phyloP scores from a whole-genome alignment of 169 alveolate genomes.

The Cryptosporidium ryanae region DNA sequence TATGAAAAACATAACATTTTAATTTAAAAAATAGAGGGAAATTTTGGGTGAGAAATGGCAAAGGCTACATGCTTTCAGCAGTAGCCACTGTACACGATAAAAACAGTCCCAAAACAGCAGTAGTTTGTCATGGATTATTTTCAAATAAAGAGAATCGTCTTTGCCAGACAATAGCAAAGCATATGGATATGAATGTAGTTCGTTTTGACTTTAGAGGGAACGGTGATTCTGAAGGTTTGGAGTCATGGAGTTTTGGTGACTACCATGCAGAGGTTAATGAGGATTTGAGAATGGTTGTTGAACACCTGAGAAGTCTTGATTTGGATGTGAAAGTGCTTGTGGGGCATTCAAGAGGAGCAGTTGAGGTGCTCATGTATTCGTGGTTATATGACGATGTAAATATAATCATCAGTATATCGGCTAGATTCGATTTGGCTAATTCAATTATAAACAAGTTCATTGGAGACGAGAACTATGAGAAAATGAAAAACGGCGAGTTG shows the following conservation, averaged over 20 bases:
- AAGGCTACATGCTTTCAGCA: slow-evolving; percentile 53
- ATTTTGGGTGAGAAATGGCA: slow-evolving; percentile 26
- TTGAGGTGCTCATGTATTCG: slow-evolving; percentile 77
- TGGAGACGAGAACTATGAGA: slow-evolving; percentile 7
- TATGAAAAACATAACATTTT: not conserved
- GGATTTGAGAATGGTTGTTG: slow-evolving; percentile 73
- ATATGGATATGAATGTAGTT: slow-evolving; percentile 54
- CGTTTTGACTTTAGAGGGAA: slow-evolving; percentile 81
- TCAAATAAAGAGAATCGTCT: slow-evolving; percentile 68
- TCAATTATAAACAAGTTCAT: slow-evolving; percentile 52
- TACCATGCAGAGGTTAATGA: slow-evolving; percentile 75
- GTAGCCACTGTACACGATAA: slow-evolving; percentile 52
- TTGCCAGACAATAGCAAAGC: slow-evolving; percentile 74
- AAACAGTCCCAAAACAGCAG: slow-evolving; percentile 45
- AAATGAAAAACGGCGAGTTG: slow-evolving; percentile 19
- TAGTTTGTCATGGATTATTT: slow-evolving; percentile 59
- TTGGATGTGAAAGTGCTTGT: slow-evolving; percentile 57
- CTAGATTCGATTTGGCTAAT: slow-evolving; percentile 76
- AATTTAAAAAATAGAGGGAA: slow-evolving; percentile 20
- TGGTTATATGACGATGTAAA: slow-evolving; percentile 77
- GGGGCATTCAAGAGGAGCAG: slow-evolving; percentile 82
- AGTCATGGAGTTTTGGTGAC: slow-evolving; percentile 78
- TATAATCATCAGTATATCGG: slow-evolving; percentile 75
- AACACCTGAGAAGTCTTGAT: slow-evolving; percentile 58
- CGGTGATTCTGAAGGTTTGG: slow-evolving; percentile 79